These are phyloP conservation scores for Termitomyces bulborhizus DNA, from an alignment of 768 basidiomycete species.

Conservation along the genomic window DNA sequence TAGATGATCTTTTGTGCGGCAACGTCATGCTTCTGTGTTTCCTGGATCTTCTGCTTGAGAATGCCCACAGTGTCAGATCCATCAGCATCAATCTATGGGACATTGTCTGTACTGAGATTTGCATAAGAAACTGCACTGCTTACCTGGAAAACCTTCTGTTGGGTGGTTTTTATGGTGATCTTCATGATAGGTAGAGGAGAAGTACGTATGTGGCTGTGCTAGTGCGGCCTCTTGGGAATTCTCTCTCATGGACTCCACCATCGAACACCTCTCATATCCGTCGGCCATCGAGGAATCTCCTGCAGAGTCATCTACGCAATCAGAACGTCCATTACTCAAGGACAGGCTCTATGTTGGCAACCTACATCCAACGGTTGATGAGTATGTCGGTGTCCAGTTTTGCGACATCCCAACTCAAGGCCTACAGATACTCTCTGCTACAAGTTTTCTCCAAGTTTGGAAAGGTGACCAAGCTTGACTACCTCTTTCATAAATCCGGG, in stretches of 20 bases:
- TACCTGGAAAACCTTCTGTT: slow-evolving; percentile 88
- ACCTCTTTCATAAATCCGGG: slow-evolving; percentile 91
- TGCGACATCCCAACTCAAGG: background rate
- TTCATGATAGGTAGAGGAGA: slow-evolving; percentile 51
- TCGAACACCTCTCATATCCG: slow-evolving; percentile 20
- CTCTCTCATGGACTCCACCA: slow-evolving; percentile 4
- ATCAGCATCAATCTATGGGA: slow-evolving; percentile 68
- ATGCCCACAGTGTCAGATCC: slow-evolving; percentile 63
- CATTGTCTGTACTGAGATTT: background rate
- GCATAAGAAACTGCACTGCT: slow-evolving; percentile 8
- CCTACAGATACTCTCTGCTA: slow-evolving; percentile 71
- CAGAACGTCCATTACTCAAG: slow-evolving; percentile 37
- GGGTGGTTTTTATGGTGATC: slow-evolving; percentile 92
- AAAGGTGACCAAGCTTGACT: slow-evolving; percentile 89
- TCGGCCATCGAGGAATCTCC: slow-evolving; percentile 7
- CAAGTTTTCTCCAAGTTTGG: slow-evolving; percentile 91
- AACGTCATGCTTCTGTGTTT: slow-evolving; percentile 66
- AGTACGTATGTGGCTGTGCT: slow-evolving; percentile 7
- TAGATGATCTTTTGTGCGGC: slow-evolving; percentile 91
- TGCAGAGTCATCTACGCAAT: slow-evolving; percentile 15
- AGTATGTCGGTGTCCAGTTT: slow-evolving; percentile 40
- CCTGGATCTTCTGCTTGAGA: slow-evolving; percentile 81
- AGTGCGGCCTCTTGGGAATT: background rate
- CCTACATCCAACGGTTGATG: slow-evolving; percentile 79
- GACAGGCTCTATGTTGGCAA: slow-evolving; percentile 91